A percentile compares a stretch with the other conserved stretches of the same genome.
These are phyloP conservation scores for Microsporum canis DNA, from an alignment of 2,329 filamentous ascomycete genomes.

Conservation along the genomic window DNA sequence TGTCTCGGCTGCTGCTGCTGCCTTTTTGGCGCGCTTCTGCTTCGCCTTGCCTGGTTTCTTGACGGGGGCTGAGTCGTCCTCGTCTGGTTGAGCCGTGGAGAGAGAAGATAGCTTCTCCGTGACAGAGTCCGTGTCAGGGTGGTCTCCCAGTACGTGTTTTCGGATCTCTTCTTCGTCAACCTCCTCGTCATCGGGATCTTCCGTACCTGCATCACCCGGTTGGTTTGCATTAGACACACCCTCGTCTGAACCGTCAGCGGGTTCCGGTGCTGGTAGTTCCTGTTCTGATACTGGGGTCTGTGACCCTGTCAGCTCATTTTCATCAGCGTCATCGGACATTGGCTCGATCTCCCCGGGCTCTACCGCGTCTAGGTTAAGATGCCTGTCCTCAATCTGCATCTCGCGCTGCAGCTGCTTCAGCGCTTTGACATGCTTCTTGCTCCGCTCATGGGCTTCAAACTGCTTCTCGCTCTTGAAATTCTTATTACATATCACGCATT, in stretches of 20 bases:
- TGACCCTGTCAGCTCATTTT: neutral
- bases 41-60: conserved; percentile 43
- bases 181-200: neutral
- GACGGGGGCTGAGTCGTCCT: conserved; percentile 10
- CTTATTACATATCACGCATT: conserved; percentile 54
- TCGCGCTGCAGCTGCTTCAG: conserved; percentile 67
- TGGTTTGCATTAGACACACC: neutral
- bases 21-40: conserved; percentile 42
- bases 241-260: neutral
- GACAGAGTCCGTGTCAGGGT: conserved; percentile 25
- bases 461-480: conserved; percentile 84
- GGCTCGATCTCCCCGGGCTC: conserved; percentile 2
- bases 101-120: conserved; percentile 20
- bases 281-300: neutral
- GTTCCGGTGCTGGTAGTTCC: neutral
- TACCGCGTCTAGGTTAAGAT: conserved; percentile 24
- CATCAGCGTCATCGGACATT: neutral
- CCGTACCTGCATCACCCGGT: neutral
- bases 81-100: neutral
- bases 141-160: conserved; percentile 4
- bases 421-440: conserved; percentile 89
- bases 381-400: conserved; percentile 69
- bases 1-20: conserved; percentile 32
- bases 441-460: conserved; percentile 82
- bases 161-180: conserved; percentile 15